phyloP scores from a whole-genome alignment of 441 rosid genomes.

The Manihot esculenta region DNA sequence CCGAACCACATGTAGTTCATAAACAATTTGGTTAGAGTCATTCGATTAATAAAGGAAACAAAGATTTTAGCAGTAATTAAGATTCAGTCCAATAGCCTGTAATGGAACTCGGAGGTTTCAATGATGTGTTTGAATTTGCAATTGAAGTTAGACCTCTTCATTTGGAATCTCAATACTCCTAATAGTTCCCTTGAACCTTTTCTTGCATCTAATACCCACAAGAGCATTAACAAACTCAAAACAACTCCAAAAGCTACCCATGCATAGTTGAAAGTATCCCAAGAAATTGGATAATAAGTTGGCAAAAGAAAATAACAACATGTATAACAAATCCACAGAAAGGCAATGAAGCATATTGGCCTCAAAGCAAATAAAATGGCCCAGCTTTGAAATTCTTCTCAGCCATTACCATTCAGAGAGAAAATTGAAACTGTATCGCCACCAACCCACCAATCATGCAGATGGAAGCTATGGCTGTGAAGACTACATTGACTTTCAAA shows the following conservation, averaged over 20 bases:
- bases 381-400: slow-evolving; percentile 55
- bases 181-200: slow-evolving; percentile 64
- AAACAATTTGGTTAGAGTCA: too few species aligned
- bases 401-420: slow-evolving; percentile 47
- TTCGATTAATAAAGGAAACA: background rate
- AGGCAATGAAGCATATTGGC: slow-evolving; percentile 52
- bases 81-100: too few species aligned
- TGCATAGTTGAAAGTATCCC: slow-evolving; percentile 57
- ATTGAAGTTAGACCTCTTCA: slow-evolving; percentile 23
- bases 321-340: slow-evolving; percentile 59
- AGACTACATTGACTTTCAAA: slow-evolving; percentile 47
- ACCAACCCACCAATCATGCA: slow-evolving; percentile 67
- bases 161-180: slow-evolving; percentile 42
- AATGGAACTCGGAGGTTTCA: background rate
- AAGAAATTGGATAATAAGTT: slow-evolving; percentile 46
- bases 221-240: slow-evolving; percentile 45
- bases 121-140: background rate
- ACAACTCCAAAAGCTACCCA: slow-evolving; percentile 47
- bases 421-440: slow-evolving; percentile 58
- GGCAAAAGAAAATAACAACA: slow-evolving; percentile 55
- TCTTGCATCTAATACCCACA: slow-evolving; percentile 57
- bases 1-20: too few species aligned
- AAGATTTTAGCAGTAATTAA: background rate
- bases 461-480: slow-evolving; percentile 58
- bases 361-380: slow-evolving; percentile 59